Evolutionary conservation across 441 rosid species (phyloP).

Genomic region (Croton laevigatus): DNA sequence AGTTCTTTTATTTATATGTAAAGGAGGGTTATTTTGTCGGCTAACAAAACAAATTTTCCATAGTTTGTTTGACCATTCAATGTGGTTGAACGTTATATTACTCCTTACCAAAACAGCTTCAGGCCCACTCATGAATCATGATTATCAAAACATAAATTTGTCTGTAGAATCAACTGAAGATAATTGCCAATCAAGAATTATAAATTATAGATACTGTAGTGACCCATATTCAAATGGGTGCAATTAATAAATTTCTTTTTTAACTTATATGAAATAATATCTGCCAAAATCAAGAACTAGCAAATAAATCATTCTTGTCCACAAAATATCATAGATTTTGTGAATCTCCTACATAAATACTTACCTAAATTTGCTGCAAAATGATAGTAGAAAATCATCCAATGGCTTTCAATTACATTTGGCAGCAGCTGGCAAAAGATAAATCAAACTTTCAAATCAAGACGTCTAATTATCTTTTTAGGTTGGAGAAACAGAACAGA

Average conservation of each 20-base stretch:
- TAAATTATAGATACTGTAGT: background rate
- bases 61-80: background rate
- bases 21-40: conserved; percentile 12
- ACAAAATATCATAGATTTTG: background rate
- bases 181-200: background rate
- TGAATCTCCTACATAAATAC: background rate
- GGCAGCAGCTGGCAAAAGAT: background rate
- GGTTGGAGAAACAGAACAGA: too few species aligned
- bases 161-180: background rate
- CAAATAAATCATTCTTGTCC: background rate
- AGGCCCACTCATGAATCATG: background rate
- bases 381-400: background rate
- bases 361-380: background rate
- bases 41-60: background rate
- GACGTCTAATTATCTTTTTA: too few species aligned
- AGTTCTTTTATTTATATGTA: background rate
- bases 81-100: background rate
- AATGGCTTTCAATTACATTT: background rate
- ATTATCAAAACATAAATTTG: background rate
- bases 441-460: background rate
- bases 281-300: conserved; percentile 8
- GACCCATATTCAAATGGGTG: background rate
- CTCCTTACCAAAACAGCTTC: background rate
- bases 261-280: background rate
- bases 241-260: background rate